These are phyloP conservation scores for Monilinia aucupariae DNA, from an alignment of 2,329 filamentous ascomycete genomes.

Conservation along the genomic window DNA sequence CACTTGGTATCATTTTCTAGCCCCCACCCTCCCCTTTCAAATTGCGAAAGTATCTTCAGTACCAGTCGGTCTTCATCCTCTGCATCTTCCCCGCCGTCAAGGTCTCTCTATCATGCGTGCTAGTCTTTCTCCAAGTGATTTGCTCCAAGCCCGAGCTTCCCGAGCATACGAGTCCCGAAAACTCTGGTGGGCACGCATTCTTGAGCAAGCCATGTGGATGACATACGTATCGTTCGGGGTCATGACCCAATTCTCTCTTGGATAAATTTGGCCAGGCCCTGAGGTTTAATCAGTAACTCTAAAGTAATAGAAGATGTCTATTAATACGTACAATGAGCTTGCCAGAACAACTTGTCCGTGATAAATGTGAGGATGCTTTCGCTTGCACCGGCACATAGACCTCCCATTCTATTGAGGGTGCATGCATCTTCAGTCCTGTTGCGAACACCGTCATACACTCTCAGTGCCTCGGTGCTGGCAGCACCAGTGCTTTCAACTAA, in stretches of 20 bases:
- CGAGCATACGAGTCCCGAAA: neutral
- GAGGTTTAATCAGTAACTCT: neutral
- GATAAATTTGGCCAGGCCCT: neutral
- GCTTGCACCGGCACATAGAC: neutral
- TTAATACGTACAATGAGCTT: neutral
- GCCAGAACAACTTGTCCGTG: neutral
- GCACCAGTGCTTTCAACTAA: neutral
- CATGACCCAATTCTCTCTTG: neutral
- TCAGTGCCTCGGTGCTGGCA: neutral
- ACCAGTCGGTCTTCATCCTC: neutral
- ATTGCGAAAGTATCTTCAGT: neutral
- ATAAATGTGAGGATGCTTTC: neutral
- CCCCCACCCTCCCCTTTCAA: neutral
- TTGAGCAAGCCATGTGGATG: neutral
- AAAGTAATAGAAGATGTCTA: neutral
- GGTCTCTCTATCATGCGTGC: neutral
- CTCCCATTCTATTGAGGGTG: too few relatives aligned
- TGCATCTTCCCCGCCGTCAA: neutral
- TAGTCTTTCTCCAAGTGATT: neutral
- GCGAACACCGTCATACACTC: neutral
- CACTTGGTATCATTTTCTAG: neutral
- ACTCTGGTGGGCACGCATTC: neutral
- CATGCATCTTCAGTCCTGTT: neutral
- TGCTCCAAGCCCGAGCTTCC: slow-evolving; percentile 1
- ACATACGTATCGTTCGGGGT: neutral